Conservation (phyloP, 2,329 filamentous ascomycete genomes). For the Arthroderma sp. region DNA sequence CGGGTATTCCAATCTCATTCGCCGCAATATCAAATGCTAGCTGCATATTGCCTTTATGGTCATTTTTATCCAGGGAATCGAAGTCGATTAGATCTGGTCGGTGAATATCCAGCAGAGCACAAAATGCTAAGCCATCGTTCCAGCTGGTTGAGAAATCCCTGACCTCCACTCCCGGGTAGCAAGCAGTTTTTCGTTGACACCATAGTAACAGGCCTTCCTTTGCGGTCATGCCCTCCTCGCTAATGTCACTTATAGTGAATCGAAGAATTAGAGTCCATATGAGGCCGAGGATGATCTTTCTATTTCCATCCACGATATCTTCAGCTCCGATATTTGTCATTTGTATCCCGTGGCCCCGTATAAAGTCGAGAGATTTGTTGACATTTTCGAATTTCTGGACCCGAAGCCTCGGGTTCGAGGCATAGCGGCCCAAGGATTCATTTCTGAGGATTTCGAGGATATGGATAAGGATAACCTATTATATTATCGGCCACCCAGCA, state of each 20-base stretch:
- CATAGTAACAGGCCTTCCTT: slow-evolving; percentile 90
- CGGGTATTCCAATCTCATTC: slow-evolving; percentile 93
- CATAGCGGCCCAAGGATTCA: slow-evolving; percentile 92
- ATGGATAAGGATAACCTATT: slow-evolving; percentile 82
- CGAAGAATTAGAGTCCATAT: slow-evolving; percentile 98
- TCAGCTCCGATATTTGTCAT: slow-evolving; percentile 98
- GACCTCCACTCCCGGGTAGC: slow-evolving; percentile 93
- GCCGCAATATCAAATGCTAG: slow-evolving; percentile 91
- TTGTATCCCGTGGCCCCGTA: slow-evolving; percentile 80
- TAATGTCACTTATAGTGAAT: slow-evolving; percentile 98
- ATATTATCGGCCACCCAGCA: too few relatives aligned
- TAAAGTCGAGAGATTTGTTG: slow-evolving; percentile 86
- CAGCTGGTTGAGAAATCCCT: slow-evolving; percentile 90
- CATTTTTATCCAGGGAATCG: slow-evolving; percentile 81
- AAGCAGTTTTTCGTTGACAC: slow-evolving; percentile 97
- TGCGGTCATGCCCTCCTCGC: slow-evolving; percentile 91
- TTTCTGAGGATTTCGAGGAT: slow-evolving; percentile 90
- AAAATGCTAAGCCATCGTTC: slow-evolving; percentile 96
- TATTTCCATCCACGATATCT: slow-evolving; percentile 94
- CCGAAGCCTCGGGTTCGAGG: slow-evolving; percentile 85
- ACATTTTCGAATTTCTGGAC: slow-evolving; percentile 98
- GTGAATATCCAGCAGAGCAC: slow-evolving; percentile 91
- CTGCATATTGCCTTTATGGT: slow-evolving; percentile 96
- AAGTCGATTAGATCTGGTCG: slow-evolving; percentile 95
- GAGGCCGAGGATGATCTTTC: slow-evolving; percentile 90